phyloP scores from a whole-genome alignment of 768 basidiomycete genomes.

The Hericium coralloides region DNA sequence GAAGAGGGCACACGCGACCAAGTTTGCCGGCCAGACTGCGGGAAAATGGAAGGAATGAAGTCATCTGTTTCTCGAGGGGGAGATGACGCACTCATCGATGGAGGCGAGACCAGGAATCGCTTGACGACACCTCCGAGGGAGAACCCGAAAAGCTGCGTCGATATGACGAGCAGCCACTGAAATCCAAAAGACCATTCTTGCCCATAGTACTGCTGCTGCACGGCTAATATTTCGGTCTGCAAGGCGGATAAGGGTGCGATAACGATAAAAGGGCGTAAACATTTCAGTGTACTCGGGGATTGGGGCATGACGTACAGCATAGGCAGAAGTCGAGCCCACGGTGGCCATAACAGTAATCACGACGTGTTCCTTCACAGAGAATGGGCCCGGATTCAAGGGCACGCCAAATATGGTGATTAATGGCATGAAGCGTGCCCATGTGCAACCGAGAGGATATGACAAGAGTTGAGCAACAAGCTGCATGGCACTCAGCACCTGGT shows the following conservation, averaged over 20 bases:
- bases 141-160: slow-evolving; percentile 73
- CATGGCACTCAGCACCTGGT: slow-evolving; percentile 4
- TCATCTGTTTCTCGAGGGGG: neutral
- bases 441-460: slow-evolving; percentile 58
- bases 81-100: slow-evolving; percentile 31
- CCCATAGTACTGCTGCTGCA: slow-evolving; percentile 62
- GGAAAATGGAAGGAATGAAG: neutral
- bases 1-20: slow-evolving; percentile 68
- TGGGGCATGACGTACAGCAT: slow-evolving; percentile 26
- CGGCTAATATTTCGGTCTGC: slow-evolving; percentile 61
- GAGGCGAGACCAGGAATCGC: slow-evolving; percentile 64
- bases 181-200: slow-evolving; percentile 40
- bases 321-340: slow-evolving; percentile 30
- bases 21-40: slow-evolving; percentile 61
- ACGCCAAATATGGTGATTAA: slow-evolving; percentile 48
- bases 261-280: neutral
- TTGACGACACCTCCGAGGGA: slow-evolving; percentile 70
- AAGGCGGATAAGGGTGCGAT: neutral
- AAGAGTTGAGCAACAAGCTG: slow-evolving; percentile 64
- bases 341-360: slow-evolving; percentile 38
- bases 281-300: neutral
- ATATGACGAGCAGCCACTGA: slow-evolving; percentile 74
- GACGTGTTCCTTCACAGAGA: slow-evolving; percentile 51
- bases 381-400: slow-evolving; percentile 65
- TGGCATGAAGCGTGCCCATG: slow-evolving; percentile 46